Evolutionary conservation across 805 yeast species (phyloP), one percentile per base, ranked within the genome.

Genomic region (Candida orba): DNA sequence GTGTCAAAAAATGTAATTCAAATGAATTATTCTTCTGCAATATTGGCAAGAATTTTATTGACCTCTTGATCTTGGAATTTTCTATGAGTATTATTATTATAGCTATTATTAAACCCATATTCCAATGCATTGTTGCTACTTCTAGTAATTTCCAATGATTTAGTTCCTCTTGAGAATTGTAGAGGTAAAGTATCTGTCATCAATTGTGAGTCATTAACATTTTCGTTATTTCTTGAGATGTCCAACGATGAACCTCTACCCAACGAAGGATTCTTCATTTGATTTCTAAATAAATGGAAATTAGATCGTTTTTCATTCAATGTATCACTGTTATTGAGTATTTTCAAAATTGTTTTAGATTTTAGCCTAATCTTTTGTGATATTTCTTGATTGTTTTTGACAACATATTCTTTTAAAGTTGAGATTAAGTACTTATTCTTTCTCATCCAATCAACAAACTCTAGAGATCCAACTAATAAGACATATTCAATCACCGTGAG

Each of bases 391-490:
- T 48, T 45, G 36, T 54, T 48, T 41, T 52, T 51, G 43, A 61
- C 30, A 34, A 58, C 56, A 41, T 58, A 66, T 32, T 65, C 64
- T 32, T 45, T 39, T 6, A 60, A 41, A 3, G 67, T 54, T 2
- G 56, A 41, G 2, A 54, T 42, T n/a, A 67, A 37, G 33, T 56
- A 71, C 46, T 57, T 60, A 52, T 71, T 72, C 34, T 69, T 60
- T 42, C 64, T 64, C 45, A 69, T 50, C 79, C 82, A 78, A 6
- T 59, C 48, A 12, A 72, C 63, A 55, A 77, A 78, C 15, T 66
- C 73, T 24, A 54, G 57, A 0, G 82, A 74, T 0, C 84, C 84
- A 33, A 76, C 72, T 45, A 77, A 72, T 17, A 78, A 49, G 30
- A 77, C 52, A 46, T 74, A 78, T 29, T 73, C 64, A 3, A 77